Conservation (phyloP, 768 basidiomycete genomes). For the Cystobasidium tubakii region DNA sequence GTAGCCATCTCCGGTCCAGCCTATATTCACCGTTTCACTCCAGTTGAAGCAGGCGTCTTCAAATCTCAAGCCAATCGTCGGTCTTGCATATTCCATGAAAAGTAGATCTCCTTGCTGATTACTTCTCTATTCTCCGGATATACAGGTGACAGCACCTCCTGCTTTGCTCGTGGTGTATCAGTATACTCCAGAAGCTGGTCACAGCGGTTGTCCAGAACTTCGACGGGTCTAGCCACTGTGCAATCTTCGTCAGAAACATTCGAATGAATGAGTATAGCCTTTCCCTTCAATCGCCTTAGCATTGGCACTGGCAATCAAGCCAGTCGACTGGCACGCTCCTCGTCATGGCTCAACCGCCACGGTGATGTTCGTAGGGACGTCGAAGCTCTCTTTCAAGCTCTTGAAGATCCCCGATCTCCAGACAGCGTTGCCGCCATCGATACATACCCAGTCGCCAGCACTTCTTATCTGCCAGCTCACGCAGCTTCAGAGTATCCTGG, state of each 20-base stretch:
- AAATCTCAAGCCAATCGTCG: background rate
- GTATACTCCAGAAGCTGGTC: background rate
- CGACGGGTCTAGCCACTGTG: background rate
- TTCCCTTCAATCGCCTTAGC: constrained; percentile 3
- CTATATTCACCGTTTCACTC: no score
- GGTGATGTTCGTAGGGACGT: background rate
- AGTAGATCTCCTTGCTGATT: no score
- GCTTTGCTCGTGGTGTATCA: background rate
- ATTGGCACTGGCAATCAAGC: background rate
- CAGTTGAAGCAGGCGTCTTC: background rate
- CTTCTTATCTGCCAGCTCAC: background rate
- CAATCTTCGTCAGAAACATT: background rate
- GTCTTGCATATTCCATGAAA: background rate
- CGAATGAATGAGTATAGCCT: background rate
- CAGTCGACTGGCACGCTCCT: background rate
- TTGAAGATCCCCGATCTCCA: background rate
- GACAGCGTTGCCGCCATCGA: background rate
- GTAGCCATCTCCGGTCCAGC: no score
- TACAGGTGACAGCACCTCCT: background rate
- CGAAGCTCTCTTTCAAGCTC: background rate
- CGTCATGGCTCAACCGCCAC: background rate
- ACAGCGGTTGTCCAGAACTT: background rate
- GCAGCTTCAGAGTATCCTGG: background rate
- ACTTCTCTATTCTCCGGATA: no score
- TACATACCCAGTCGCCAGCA: background rate